Percentiles rank a stretch among this genome's conserved stretches.
These are phyloP conservation scores for Trapa incisa DNA, from an alignment of 345 rosid genomes.

Conservation along the genomic window DNA sequence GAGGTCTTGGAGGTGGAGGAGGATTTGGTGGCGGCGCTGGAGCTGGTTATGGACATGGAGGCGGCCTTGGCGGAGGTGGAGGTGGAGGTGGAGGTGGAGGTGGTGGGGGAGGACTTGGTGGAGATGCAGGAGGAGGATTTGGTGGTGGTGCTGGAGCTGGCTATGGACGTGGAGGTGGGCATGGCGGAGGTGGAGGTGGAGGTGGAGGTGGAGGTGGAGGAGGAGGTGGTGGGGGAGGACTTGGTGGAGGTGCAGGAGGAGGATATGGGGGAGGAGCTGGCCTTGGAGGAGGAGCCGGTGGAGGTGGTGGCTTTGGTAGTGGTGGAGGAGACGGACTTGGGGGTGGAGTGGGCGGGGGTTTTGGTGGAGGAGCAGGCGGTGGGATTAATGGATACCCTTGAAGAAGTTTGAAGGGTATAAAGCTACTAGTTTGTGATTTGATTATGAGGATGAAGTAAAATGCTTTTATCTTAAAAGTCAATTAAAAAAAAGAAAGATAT, in stretches of 20 bases:
- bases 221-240: slow-evolving; percentile 19
- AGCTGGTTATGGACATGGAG: too few species aligned
- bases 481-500: too few species aligned
- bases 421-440: too few species aligned
- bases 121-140: slow-evolving; percentile 19
- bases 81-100: slow-evolving; percentile 16
- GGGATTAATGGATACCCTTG: too few species aligned
- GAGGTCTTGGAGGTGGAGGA: too few species aligned
- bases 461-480: too few species aligned
- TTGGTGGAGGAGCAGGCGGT: not conserved
- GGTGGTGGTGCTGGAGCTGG: slow-evolving; percentile 12
- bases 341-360: too few species aligned
- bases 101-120: slow-evolving; percentile 12
- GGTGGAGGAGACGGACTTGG: not conserved
- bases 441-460: too few species aligned
- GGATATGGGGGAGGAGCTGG: slow-evolving; percentile 2
- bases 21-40: too few species aligned
- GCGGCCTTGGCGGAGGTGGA: slow-evolving; percentile 14
- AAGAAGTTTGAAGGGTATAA: too few species aligned
- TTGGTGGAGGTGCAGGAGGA: not conserved
- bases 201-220: slow-evolving; percentile 25
- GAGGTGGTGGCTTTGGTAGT: not conserved
- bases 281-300: not conserved
- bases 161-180: slow-evolving; percentile 2
- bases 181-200: slow-evolving; percentile 5